These are phyloP conservation scores for Didymella sp. DNA, from an alignment of 2,329 filamentous ascomycete species.

Conservation along the genomic window DNA sequence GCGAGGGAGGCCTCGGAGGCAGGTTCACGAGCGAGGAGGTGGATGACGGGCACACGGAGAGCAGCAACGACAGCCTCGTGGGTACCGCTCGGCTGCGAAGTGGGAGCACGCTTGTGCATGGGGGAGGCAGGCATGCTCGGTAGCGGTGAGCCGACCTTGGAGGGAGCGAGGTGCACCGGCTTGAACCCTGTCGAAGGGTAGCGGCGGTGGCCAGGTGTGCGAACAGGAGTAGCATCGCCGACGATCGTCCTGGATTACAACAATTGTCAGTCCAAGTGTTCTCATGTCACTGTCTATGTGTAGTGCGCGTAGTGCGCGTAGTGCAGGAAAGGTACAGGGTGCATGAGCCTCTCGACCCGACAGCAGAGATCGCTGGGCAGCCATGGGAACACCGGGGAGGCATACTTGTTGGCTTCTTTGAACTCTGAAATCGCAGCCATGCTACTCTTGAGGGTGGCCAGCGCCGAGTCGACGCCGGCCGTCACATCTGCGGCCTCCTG, in stretches of 20 bases:
- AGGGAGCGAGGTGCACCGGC: slow-evolving; percentile 45
- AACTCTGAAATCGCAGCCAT: slow-evolving; percentile 66
- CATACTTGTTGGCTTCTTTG: slow-evolving; percentile 66
- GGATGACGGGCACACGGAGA: slow-evolving; percentile 54
- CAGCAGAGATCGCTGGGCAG: slow-evolving; percentile 28
- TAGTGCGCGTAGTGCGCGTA: slow-evolving; percentile 6
- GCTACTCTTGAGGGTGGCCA: slow-evolving; percentile 65
- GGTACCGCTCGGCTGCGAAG: slow-evolving; percentile 51
- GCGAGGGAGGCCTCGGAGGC: slow-evolving; percentile 41
- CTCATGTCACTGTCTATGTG: slow-evolving; percentile 17
- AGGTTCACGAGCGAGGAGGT: slow-evolving; percentile 61
- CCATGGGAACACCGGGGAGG: slow-evolving; percentile 40
- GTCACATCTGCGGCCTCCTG: slow-evolving; percentile 62
- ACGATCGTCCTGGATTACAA: slow-evolving; percentile 46
- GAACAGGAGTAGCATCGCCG: slow-evolving; percentile 41
- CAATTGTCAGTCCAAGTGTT: slow-evolving; percentile 40
- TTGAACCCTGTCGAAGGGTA: slow-evolving; percentile 48
- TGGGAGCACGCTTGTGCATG: slow-evolving; percentile 47
- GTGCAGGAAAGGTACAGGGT: slow-evolving; percentile 14
- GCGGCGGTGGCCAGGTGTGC: slow-evolving; percentile 46
- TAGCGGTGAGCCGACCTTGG: slow-evolving; percentile 50
- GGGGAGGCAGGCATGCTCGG: slow-evolving; percentile 49
- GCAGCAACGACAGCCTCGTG: slow-evolving; percentile 48
- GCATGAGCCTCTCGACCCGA: slow-evolving; percentile 25
- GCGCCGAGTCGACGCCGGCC: slow-evolving; percentile 64